Conservation (phyloP, 2,329 filamentous ascomycete genomes). For the Reticulascus tulasneorum region DNA sequence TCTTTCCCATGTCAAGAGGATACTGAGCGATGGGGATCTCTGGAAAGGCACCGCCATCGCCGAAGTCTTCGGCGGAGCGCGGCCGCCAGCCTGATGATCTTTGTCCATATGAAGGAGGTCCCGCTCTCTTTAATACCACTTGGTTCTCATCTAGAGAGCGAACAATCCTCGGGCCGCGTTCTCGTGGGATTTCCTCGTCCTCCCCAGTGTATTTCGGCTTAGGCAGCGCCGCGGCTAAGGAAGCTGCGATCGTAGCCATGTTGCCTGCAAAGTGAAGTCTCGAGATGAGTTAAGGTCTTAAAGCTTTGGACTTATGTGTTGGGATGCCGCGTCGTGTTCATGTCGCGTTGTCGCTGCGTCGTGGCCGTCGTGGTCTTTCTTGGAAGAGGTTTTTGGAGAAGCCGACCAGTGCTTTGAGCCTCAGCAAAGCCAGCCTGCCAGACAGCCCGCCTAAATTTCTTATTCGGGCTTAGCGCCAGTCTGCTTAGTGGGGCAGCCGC, state of each 20-base stretch:
- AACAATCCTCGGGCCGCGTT: conserved; percentile 78
- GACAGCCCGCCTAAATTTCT: too few relatives aligned
- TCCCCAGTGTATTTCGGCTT: conserved; percentile 90
- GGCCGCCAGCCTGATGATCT: conserved; percentile 85
- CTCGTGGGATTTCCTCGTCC: conserved; percentile 76
- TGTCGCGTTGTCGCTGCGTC: too few relatives aligned
- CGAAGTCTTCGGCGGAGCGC: conserved; percentile 83
- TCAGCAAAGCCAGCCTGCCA: too few relatives aligned
- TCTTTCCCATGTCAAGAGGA: conserved; percentile 89
- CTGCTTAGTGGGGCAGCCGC: too few relatives aligned
- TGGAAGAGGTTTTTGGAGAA: too few relatives aligned
- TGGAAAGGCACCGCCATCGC: conserved; percentile 92
- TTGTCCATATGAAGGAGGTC: conserved; percentile 84
- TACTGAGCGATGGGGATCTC: conserved; percentile 94
- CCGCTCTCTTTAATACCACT: conserved; percentile 75
- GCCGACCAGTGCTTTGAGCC: too few relatives aligned
- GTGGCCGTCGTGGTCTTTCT: too few relatives aligned
- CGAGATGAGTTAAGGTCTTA: conserved; percentile 5
- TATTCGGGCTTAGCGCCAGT: too few relatives aligned
- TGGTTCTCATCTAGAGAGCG: conserved; percentile 80
- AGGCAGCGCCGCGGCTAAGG: conserved; percentile 75
- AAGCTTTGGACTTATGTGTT: too few relatives aligned
- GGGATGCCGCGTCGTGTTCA: too few relatives aligned
- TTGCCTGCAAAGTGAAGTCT: conserved; percentile 17
- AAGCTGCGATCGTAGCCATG: conserved; percentile 66